Evolutionary conservation across 371 early-diverging fungal species (phyloP).

Genomic region (Haplosporangium sp.): DNA sequence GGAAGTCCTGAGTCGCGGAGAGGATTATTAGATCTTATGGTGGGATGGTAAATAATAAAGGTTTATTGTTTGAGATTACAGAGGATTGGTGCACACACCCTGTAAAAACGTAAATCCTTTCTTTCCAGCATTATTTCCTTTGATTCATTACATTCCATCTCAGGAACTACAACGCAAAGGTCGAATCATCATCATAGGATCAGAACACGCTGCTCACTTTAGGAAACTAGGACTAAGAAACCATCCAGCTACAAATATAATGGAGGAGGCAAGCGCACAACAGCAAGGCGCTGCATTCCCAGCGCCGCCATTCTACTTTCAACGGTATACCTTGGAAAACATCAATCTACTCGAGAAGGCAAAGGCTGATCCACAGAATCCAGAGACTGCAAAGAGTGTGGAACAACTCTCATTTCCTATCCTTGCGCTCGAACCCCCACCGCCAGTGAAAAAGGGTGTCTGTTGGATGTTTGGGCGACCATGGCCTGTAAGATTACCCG

Average conservation of each 20-base stretch:
- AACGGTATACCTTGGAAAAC: conserved; percentile 73
- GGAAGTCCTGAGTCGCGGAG: conserved; percentile 78
- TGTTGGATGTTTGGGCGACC: conserved; percentile 79
- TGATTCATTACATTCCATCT: no score
- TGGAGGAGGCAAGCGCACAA: conserved; percentile 51
- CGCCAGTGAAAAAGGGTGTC: conserved; percentile 64
- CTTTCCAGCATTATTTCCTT: no score
- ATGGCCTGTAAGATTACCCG: conserved; percentile 70
- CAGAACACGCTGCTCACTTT: no score
- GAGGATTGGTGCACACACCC: no score
- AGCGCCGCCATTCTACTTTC: conserved; percentile 74
- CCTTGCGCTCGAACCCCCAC: conserved; percentile 71
- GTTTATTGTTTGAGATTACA: no score
- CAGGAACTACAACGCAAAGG: no score
- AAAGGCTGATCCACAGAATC: conserved; percentile 18
- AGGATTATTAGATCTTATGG: conserved; percentile 61
- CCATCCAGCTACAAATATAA: conserved; percentile 14
- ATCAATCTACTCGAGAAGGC: conserved; percentile 57
- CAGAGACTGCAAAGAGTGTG: conserved; percentile 51
- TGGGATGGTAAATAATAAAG: background rate
- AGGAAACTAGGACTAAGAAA: no score
- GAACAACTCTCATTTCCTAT: conserved; percentile 59
- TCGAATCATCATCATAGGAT: no score
- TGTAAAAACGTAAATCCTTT: no score
- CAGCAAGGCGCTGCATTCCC: conserved; percentile 72